Evolutionary conservation across 179 eudicot genomes (phyloP).

Genomic region (Heliamphora pulchella): DNA sequence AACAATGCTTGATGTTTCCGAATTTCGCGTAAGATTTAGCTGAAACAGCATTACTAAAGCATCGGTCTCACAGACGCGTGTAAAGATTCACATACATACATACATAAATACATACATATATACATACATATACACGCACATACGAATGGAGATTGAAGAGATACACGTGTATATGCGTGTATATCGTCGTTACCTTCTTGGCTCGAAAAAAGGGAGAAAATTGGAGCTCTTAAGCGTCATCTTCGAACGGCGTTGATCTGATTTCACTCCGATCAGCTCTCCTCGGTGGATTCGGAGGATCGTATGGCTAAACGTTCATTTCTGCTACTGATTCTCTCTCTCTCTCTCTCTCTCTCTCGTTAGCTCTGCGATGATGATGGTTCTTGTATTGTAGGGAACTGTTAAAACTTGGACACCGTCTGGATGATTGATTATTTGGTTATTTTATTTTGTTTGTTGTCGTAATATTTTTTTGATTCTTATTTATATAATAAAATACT

Average conservation of each 20-base stretch:
- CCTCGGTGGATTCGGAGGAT: constrained; percentile 14
- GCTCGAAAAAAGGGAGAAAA: constrained; percentile 24
- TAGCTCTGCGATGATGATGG: neutral
- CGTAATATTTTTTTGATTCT: too few species aligned
- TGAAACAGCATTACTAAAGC: constrained; percentile 16
- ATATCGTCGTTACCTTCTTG: constrained; percentile 16
- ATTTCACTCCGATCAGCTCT: neutral
- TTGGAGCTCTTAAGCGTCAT: constrained; percentile 21
- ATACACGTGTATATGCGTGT: neutral
- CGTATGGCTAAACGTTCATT: constrained; percentile 19
- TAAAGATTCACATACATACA: neutral
- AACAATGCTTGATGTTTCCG: neutral
- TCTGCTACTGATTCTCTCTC: constrained; percentile 22
- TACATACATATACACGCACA: neutral
- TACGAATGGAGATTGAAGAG: neutral
- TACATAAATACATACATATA: neutral
- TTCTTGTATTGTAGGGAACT: neutral
- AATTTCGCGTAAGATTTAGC: constrained; percentile 7
- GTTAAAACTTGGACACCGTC: neutral
- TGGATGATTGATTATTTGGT: too few species aligned
- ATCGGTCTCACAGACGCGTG: constrained; percentile 18
- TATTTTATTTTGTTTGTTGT: too few species aligned
- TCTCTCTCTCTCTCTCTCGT: constrained; percentile 15
- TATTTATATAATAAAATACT: too few species aligned
- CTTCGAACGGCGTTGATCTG: constrained; percentile 16